phyloP scores from a whole-genome alignment of 345 rosid species.

The Acer negundo region DNA sequence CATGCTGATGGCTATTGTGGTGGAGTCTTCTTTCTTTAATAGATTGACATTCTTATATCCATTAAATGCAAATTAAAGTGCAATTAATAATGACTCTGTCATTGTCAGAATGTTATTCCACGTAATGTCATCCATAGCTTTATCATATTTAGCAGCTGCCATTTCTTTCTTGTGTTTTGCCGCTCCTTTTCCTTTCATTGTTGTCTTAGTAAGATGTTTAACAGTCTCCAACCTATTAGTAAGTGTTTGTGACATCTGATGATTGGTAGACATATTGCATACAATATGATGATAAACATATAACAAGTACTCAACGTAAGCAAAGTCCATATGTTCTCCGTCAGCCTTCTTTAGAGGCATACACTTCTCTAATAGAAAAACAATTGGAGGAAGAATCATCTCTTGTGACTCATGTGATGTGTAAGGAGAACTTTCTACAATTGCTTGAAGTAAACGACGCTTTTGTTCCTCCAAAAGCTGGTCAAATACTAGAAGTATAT shows the following conservation, averaged over 20 bases:
- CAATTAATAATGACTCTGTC: conserved; percentile 64
- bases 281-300: conserved; percentile 88
- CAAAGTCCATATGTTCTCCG: conserved; percentile 93
- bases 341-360: conserved; percentile 87
- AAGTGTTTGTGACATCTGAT: conserved; percentile 83
- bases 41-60: conserved; percentile 85
- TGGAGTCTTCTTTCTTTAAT: conserved; percentile 89
- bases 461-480: conserved; percentile 96
- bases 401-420: conserved; percentile 80
- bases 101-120: conserved; percentile 93
- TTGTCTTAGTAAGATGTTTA: conserved; percentile 88
- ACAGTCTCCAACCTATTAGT: conserved; percentile 70
- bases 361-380: conserved; percentile 57
- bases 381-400: conserved; percentile 87
- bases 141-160: conserved; percentile 55
- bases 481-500: too few relatives aligned
- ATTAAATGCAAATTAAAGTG: conserved; percentile 75
- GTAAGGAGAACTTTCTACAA: conserved; percentile 89
- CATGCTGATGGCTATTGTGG: conserved; percentile 52
- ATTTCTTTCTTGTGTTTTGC: conserved; percentile 26
- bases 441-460: conserved; percentile 89
- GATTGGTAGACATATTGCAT: conserved; percentile 72
- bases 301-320: conserved; percentile 89
- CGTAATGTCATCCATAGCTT: conserved; percentile 74
- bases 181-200: conserved; percentile 77